Conservation (phyloP, 2,329 filamentous ascomycete species). For the Talaromyces verruculosus region DNA sequence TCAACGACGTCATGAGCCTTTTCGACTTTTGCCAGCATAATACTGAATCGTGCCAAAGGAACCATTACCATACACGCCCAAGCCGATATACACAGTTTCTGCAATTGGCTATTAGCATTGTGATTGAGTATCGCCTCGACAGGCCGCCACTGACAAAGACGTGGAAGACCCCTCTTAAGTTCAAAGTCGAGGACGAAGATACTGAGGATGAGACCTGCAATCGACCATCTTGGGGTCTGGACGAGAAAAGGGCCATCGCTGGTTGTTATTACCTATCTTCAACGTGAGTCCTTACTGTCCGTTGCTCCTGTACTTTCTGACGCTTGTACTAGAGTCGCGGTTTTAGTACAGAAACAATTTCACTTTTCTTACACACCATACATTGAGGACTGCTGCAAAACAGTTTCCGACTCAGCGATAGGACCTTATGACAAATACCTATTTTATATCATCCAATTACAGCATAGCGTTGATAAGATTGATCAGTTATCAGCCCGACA, state of each 20-base stretch:
- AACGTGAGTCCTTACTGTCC: constrained; percentile 31
- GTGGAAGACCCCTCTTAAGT: constrained; percentile 30
- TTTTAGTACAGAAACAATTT: constrained; percentile 25
- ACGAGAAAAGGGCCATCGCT: constrained; percentile 47
- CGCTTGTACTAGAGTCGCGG: background rate
- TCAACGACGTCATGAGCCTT: background rate
- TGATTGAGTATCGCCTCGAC: constrained; percentile 38
- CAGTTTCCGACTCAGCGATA: background rate
- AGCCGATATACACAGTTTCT: constrained; percentile 37
- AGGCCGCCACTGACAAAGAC: constrained; percentile 28
- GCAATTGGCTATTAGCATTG: constrained; percentile 39
- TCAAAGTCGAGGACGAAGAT: constrained; percentile 29
- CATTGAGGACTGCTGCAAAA: background rate
- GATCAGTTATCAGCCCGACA: background rate
- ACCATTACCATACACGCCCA: constrained; percentile 35
- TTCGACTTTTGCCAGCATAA: background rate
- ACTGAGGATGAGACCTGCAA: constrained; percentile 9
- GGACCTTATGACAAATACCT: background rate
- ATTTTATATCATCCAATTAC: constrained; percentile 35
- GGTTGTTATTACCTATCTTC: constrained; percentile 48
- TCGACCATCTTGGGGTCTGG: constrained; percentile 32
- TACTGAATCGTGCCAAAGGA: constrained; percentile 25
- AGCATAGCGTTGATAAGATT: background rate
- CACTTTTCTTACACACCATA: background rate
- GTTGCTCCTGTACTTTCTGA: background rate